Conservation (phyloP, 495 filamentous ascomycete genomes). For the Penicillium canescens region DNA sequence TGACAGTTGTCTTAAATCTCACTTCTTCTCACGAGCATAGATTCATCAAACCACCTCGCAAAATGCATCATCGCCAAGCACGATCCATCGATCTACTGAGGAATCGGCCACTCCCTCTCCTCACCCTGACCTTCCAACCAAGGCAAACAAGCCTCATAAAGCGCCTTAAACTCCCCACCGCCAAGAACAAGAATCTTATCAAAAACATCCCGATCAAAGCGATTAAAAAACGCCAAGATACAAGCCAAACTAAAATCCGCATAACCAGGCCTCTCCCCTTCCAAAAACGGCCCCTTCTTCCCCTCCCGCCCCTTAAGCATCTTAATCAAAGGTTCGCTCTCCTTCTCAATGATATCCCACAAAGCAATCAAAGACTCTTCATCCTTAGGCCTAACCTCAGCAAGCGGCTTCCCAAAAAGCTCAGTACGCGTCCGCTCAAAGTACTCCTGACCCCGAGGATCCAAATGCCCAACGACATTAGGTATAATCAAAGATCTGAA, state of each 20-base stretch:
- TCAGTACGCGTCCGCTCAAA: slow-evolving; percentile 31
- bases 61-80: neutral
- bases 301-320: slow-evolving; percentile 31
- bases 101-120: slow-evolving; percentile 32
- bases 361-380: slow-evolving; percentile 11
- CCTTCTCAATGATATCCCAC: slow-evolving; percentile 18
- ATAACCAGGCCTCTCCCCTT: slow-evolving; percentile 28
- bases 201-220: slow-evolving; percentile 21
- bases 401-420: slow-evolving; percentile 31
- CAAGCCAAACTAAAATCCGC: slow-evolving; percentile 26
- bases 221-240: slow-evolving; percentile 22
- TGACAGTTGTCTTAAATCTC: slow-evolving; percentile 13
- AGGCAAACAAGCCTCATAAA: slow-evolving; percentile 30
- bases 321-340: slow-evolving; percentile 9
- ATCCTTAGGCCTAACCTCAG: slow-evolving; percentile 27
- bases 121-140: slow-evolving; percentile 35
- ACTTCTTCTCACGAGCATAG: neutral
- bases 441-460: slow-evolving; percentile 31
- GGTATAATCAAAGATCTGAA: slow-evolving; percentile 19
- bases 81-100: slow-evolving; percentile 4
- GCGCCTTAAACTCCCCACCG: slow-evolving; percentile 20
- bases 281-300: slow-evolving; percentile 31
- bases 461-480: slow-evolving; percentile 22
- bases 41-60: slow-evolving; percentile 5
- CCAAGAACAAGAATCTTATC: slow-evolving; percentile 20